Conservation (phyloP, 345 rosid species). For the Cardamine occulta region DNA sequence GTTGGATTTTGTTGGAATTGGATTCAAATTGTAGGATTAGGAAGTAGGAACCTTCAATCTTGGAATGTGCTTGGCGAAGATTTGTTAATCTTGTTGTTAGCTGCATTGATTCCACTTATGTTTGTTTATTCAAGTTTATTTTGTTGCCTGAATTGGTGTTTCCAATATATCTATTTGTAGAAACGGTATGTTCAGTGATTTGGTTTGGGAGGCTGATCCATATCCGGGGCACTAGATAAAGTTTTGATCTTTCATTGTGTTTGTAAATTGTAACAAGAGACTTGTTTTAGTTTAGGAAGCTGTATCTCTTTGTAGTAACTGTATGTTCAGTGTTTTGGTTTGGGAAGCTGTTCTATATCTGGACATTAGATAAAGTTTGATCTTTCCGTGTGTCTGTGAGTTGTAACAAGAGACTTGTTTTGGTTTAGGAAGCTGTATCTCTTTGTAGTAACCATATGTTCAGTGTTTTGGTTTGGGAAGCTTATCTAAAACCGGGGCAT, state of each 20-base stretch:
- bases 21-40: constrained; percentile 5
- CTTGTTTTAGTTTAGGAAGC: background rate
- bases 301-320: background rate
- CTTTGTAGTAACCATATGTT: background rate
- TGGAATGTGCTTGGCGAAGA: background rate
- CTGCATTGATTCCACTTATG: background rate
- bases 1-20: background rate
- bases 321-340: background rate
- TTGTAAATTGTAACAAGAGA: background rate
- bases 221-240: background rate
- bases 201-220: background rate
- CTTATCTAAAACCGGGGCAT: background rate
- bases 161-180: background rate
- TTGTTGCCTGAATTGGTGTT: background rate
- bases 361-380: background rate
- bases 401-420: background rate
- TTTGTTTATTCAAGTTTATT: background rate
- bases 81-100: background rate
- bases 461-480: background rate
- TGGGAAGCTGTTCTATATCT: background rate
- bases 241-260: background rate
- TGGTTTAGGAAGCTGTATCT: background rate
- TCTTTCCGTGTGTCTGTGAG: background rate
- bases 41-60: background rate
- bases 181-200: background rate